Percentiles rank a stretch among this genome's conserved stretches.
phyloP scores from a whole-genome alignment of 2,329 filamentous ascomycete genomes.

The Phyllosticta capitalensis region DNA sequence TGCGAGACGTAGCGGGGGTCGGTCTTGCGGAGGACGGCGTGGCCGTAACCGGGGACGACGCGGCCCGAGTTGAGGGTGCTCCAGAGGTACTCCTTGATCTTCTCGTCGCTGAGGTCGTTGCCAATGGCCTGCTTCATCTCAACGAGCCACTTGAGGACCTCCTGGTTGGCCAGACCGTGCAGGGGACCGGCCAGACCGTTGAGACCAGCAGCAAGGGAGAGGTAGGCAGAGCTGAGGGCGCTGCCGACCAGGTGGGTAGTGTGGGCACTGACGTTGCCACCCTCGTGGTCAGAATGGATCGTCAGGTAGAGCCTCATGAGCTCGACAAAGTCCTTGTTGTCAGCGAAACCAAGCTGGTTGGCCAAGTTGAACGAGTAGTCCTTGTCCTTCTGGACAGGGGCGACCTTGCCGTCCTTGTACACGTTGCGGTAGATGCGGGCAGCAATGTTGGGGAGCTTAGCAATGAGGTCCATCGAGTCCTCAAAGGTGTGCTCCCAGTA shows the following conservation, averaged over 20 bases:
- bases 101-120: constrained; percentile 89
- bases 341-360: constrained; percentile 95
- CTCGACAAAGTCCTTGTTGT: constrained; percentile 95
- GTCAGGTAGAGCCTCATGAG: constrained; percentile 98
- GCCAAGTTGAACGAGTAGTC: constrained; percentile 99
- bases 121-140: constrained; percentile 97
- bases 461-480: constrained; percentile 99
- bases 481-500: constrained; percentile 99
- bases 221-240: constrained; percentile 93
- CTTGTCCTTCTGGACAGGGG: constrained; percentile 93
- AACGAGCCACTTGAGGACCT: constrained; percentile 97
- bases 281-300: constrained; percentile 99
- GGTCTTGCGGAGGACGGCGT: constrained; percentile 98
- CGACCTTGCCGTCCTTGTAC: constrained; percentile 99
- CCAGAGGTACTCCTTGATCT: constrained; percentile 99
- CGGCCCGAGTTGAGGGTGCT: constrained; percentile 89
- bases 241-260: constrained; percentile 96
- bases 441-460: constrained; percentile 97
- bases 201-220: constrained; percentile 90
- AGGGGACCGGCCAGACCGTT: constrained; percentile 97
- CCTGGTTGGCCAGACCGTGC: constrained; percentile 98
- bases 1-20: constrained; percentile 98
- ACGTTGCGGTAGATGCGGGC: constrained; percentile 99
- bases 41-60: constrained; percentile 96
- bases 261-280: constrained; percentile 97